Percentiles rank a stretch among this genome's conserved stretches.
Conservation (phyloP, 345 rosid genomes). For the Eucalyptus microcorys region DNA sequence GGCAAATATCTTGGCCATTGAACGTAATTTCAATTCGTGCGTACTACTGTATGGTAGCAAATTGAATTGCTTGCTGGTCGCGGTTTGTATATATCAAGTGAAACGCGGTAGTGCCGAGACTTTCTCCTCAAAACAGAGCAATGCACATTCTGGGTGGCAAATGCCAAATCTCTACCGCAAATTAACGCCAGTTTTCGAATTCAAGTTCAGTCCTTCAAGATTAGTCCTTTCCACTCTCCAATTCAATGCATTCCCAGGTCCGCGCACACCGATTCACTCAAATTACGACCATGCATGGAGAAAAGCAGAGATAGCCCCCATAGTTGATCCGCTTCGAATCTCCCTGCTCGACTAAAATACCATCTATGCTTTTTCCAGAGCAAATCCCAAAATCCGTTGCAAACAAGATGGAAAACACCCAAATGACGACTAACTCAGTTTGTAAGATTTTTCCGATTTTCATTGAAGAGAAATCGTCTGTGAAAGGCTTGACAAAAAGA, state of each 20-base stretch:
- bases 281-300: background rate
- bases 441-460: background rate
- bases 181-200: background rate
- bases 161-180: background rate
- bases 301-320: background rate
- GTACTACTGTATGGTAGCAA: background rate
- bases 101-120: background rate
- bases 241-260: background rate
- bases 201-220: background rate
- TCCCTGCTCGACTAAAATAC: background rate
- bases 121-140: background rate
- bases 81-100: background rate
- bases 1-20: background rate
- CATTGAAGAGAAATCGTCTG: background rate
- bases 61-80: background rate
- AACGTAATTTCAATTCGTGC: background rate
- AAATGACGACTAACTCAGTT: background rate
- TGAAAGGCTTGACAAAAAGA: background rate
- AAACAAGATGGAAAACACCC: background rate
- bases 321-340: background rate
- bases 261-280: background rate
- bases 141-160: background rate
- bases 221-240: background rate
- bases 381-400: background rate
- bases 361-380: background rate